phyloP scores from a whole-genome alignment of 164 flowering plant genomes.

The Sedum album region DNA sequence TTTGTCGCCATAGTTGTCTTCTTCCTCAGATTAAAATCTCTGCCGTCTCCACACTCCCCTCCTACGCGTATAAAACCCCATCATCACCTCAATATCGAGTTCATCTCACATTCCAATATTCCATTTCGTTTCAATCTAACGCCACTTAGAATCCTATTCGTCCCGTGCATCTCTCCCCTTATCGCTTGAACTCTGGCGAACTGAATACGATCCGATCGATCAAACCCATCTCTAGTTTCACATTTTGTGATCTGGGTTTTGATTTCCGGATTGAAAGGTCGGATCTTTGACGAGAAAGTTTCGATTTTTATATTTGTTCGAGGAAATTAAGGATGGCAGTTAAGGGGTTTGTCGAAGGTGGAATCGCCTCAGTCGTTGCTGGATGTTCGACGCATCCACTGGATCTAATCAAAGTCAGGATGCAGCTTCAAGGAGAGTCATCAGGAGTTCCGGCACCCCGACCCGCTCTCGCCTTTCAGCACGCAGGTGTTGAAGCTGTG shows the following conservation, averaged over 20 bases:
- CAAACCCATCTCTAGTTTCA: not conserved
- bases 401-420: too few relatives aligned
- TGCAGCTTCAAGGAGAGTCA: slow-evolving; percentile 51
- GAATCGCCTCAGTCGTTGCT: too few relatives aligned
- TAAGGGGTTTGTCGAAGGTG: too few relatives aligned
- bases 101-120: not conserved
- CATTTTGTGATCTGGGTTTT: not conserved
- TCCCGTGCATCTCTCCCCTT: not conserved
- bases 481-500: slow-evolving; percentile 1
- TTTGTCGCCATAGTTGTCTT: slow-evolving; percentile 2
- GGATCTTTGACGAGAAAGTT: not conserved
- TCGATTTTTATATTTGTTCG: not conserved
- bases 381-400: too few relatives aligned
- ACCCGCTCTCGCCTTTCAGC: slow-evolving; percentile 38
- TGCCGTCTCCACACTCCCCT: not conserved
- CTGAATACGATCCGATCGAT: not conserved
- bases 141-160: not conserved
- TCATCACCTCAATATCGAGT: not conserved
- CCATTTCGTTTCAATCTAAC: not conserved
- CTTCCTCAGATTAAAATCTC: not conserved
- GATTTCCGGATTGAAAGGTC: not conserved
- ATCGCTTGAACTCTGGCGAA: not conserved
- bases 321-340: not conserved
- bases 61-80: not conserved
- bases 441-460: slow-evolving; percentile 19